Percentiles rank a stretch among this genome's conserved stretches.
phyloP scores from a whole-genome alignment of 106 monocot genomes.

The Dendrobium catenatum region DNA sequence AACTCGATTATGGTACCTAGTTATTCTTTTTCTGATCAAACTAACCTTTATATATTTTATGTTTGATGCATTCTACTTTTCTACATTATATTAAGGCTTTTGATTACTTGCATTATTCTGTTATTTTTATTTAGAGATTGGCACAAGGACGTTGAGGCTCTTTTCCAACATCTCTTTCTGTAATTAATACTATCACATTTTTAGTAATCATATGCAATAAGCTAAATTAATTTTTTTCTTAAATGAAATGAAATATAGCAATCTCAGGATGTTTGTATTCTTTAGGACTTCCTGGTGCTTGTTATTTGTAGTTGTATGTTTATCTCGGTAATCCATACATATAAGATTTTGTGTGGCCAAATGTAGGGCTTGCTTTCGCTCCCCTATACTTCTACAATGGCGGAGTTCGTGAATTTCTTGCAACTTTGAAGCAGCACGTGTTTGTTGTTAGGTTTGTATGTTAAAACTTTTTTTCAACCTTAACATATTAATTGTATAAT shows the following conservation, averaged over 20 bases:
- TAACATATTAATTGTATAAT: background rate
- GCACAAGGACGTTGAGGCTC: background rate
- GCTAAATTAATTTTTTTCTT: background rate
- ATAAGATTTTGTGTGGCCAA: conserved; percentile 1
- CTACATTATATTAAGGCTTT: background rate
- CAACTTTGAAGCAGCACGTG: conserved; percentile 71
- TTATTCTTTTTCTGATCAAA: too few relatives aligned
- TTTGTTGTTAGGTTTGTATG: conserved; percentile 62
- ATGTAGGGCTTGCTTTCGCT: conserved; percentile 68
- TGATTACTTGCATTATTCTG: background rate
- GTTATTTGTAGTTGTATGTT: background rate
- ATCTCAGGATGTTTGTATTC: background rate
- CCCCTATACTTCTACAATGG: conserved; percentile 89
- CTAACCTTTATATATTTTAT: background rate
- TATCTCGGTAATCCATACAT: background rate
- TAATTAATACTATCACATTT: background rate
- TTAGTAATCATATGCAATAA: background rate
- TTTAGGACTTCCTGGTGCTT: background rate
- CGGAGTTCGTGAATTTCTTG: conserved; percentile 79
- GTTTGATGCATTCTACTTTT: background rate
- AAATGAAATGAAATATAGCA: background rate
- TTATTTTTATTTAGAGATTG: background rate
- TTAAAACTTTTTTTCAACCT: background rate
- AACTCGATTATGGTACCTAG: too few relatives aligned
- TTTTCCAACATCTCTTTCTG: background rate